phyloP scores from a whole-genome alignment of 2,329 filamentous ascomycete genomes.

The Colletotrichum sp. region DNA sequence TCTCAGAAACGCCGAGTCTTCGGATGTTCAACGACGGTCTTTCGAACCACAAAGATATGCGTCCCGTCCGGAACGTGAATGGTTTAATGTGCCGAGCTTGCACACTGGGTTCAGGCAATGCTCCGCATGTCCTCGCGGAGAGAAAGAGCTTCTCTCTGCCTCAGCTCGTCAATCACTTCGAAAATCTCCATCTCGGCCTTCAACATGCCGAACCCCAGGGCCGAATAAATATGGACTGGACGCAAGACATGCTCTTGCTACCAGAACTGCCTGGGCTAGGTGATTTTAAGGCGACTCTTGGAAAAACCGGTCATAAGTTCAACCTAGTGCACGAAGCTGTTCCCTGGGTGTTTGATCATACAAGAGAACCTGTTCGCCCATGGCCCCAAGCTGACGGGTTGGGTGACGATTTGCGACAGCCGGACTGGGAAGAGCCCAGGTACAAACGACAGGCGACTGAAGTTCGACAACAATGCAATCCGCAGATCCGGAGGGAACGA shows the following conservation, averaged over 20 bases:
- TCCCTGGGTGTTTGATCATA: conserved; percentile 32
- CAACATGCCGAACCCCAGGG: conserved; percentile 16
- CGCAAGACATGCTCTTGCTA: conserved; percentile 49
- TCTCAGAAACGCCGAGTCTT: conserved; percentile 60
- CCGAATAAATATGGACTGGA: conserved; percentile 43
- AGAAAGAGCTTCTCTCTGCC: conserved; percentile 58
- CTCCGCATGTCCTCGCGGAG: conserved; percentile 31
- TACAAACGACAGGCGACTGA: neutral
- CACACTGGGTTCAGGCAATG: conserved; percentile 27
- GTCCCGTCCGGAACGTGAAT: conserved; percentile 57
- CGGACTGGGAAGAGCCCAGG: neutral
- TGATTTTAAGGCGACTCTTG: conserved; percentile 29
- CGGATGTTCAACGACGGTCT: conserved; percentile 63
- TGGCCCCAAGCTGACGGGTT: neutral
- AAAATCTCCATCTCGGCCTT: conserved; percentile 43
- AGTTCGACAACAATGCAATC: neutral
- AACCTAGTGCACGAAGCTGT: conserved; percentile 43
- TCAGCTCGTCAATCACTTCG: conserved; percentile 64
- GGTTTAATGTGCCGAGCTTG: conserved; percentile 62
- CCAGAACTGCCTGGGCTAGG: conserved; percentile 36
- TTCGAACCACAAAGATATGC: conserved; percentile 61
- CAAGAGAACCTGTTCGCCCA: neutral
- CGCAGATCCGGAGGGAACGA: neutral
- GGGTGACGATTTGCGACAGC: neutral
- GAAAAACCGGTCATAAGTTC: conserved; percentile 34